Evolutionary conservation across 2,329 filamentous ascomycete genomes (phyloP).

Genomic region (Ilyonectria mors-panacis): DNA sequence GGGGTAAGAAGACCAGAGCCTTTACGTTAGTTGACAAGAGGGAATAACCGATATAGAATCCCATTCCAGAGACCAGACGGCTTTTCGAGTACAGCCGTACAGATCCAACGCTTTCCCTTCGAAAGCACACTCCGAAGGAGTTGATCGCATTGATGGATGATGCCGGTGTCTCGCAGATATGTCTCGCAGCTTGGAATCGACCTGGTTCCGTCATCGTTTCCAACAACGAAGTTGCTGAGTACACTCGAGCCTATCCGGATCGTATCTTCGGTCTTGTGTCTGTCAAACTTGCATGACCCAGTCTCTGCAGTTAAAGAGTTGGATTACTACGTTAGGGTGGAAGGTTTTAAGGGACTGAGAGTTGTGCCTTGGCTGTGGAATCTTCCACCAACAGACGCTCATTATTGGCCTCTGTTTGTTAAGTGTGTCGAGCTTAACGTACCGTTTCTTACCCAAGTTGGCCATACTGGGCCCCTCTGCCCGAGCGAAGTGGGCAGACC

Average conservation of each 20-base stretch:
- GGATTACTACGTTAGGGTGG: not conserved
- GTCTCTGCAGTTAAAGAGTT: not conserved
- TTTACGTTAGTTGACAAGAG: not conserved
- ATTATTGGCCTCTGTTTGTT: not conserved
- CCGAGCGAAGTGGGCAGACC: not conserved
- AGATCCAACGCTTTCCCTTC: not conserved
- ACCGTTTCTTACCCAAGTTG: not conserved
- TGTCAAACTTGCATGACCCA: not conserved
- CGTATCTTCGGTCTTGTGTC: not conserved
- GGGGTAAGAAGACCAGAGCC: not conserved
- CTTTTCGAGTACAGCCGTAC: not conserved
- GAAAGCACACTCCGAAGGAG: not conserved
- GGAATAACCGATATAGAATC: not conserved
- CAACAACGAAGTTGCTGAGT: not conserved
- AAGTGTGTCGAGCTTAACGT: not conserved
- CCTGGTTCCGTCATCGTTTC: not conserved
- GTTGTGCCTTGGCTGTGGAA: not conserved
- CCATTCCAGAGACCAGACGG: not conserved
- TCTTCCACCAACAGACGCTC: not conserved
- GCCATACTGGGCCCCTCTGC: not conserved
- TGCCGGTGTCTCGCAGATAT: not conserved
- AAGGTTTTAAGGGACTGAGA: not conserved
- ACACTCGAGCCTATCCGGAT: not conserved
- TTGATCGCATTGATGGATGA: not conserved
- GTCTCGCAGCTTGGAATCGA: not conserved